phyloP scores from a whole-genome alignment of 305 asterid species.

The Fraxinus greggii region DNA sequence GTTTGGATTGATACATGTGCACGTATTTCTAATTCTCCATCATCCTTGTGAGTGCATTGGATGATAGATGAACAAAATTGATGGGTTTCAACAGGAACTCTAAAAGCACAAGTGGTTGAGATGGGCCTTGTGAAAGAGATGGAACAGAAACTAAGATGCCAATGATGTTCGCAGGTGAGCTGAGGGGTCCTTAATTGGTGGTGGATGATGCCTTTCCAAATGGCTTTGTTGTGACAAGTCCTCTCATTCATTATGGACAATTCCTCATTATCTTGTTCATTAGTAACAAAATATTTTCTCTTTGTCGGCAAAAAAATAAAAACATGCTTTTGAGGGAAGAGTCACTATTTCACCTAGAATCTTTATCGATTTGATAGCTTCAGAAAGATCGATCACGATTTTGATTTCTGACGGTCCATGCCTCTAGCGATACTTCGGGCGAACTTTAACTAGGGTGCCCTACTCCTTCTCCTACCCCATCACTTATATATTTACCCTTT shows the following conservation, averaged over 20 bases:
- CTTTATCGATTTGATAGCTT: no score
- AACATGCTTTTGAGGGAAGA: no score
- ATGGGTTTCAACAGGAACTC: slow-evolving; percentile 19
- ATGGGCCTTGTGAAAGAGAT: slow-evolving; percentile 33
- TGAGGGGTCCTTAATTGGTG: background rate
- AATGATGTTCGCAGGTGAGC: slow-evolving; percentile 31
- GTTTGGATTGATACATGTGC: background rate
- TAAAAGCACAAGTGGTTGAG: slow-evolving; percentile 25
- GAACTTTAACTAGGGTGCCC: no score
- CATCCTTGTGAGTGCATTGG: background rate
- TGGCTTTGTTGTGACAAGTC: slow-evolving; percentile 26
- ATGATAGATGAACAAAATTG: background rate
- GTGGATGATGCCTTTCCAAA: background rate
- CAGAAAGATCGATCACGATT: no score
- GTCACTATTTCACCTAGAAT: no score
- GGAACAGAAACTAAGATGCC: slow-evolving; percentile 20
- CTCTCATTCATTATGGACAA: slow-evolving; percentile 19
- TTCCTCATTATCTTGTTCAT: no score
- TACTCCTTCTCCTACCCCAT: background rate
- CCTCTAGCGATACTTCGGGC: no score
- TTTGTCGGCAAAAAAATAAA: no score
- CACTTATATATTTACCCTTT: background rate
- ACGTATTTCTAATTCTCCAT: background rate
- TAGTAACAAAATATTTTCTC: no score
- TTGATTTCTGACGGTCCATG: no score